phyloP scores from a whole-genome alignment of 2,329 filamentous ascomycete species.

The Elsinoe australis region DNA sequence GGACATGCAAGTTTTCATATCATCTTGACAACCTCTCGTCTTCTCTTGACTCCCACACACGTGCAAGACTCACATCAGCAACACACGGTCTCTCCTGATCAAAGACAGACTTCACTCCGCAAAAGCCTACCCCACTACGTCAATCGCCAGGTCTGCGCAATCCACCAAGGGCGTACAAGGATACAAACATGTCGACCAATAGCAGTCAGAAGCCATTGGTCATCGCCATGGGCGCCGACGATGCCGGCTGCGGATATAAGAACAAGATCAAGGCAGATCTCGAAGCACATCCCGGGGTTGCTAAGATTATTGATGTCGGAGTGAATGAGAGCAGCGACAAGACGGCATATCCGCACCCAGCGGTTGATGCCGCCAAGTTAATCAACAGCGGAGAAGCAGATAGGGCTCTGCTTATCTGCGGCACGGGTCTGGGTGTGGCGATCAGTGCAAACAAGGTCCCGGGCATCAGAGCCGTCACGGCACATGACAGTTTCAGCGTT shows the following conservation, averaged over 20 bases:
- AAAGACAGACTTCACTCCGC: neutral
- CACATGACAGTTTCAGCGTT: constrained; percentile 78
- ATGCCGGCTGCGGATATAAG: constrained; percentile 73
- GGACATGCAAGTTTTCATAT: neutral
- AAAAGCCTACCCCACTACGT: too few species aligned
- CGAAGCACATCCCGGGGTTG: constrained; percentile 57
- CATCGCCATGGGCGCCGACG: constrained; percentile 58
- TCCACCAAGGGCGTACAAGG: too few species aligned
- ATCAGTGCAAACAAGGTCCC: constrained; percentile 85
- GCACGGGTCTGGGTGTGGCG: constrained; percentile 78
- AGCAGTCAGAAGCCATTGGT: constrained; percentile 35
- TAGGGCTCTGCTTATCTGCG: constrained; percentile 74
- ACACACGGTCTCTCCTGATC: too few species aligned
- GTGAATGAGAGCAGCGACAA: constrained; percentile 60
- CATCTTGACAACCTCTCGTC: neutral
- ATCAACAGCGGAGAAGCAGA: constrained; percentile 60
- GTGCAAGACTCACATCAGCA: too few species aligned
- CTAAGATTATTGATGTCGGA: constrained; percentile 65
- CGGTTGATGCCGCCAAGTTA: constrained; percentile 62
- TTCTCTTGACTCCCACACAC: neutral
- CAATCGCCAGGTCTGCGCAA: too few species aligned
- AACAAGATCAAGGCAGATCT: constrained; percentile 67
- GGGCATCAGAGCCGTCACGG: constrained; percentile 78
- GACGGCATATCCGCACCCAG: constrained; percentile 73
- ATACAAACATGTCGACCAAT: constrained; percentile 11